Evolutionary conservation across 2,329 filamentous ascomycete species (phyloP).

Genomic region (Mollisia scopiformis): DNA sequence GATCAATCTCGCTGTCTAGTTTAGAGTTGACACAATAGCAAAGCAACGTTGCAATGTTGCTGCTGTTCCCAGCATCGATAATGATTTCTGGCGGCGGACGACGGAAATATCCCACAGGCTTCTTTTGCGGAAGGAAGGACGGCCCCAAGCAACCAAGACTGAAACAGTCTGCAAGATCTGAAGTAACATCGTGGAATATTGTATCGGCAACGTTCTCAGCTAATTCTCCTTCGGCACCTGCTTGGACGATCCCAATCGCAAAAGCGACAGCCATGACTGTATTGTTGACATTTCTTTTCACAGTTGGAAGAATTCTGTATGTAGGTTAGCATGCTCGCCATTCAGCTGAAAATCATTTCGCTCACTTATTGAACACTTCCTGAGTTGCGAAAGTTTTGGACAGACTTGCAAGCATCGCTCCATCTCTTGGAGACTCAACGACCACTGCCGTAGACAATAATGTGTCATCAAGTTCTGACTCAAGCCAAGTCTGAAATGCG

Average conservation of each 20-base stretch:
- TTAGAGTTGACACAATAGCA: constrained; percentile 3
- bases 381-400: constrained; percentile 1
- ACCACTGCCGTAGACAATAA: not conserved
- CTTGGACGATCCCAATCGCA: not conserved
- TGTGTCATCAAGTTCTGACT: constrained; percentile 2
- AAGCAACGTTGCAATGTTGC: constrained; percentile 11
- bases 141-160: not conserved
- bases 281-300: constrained; percentile 4
- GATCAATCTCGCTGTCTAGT: not conserved
- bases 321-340: not conserved
- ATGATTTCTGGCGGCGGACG: not conserved
- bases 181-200: not conserved
- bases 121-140: not conserved
- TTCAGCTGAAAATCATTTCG: not conserved
- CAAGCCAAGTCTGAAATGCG: constrained; percentile 13
- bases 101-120: not conserved
- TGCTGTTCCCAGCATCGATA: constrained; percentile 1
- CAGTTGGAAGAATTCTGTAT: not conserved
- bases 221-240: not conserved
- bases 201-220: not conserved
- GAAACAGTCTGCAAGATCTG: not conserved
- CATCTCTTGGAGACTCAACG: constrained; percentile 11
- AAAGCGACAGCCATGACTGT: constrained; percentile 5
- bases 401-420: constrained; percentile 4
- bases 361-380: constrained; percentile 20